Evolutionary conservation across 1,139 yeast genomes (phyloP).

Genomic region (Yarrowia galli): DNA sequence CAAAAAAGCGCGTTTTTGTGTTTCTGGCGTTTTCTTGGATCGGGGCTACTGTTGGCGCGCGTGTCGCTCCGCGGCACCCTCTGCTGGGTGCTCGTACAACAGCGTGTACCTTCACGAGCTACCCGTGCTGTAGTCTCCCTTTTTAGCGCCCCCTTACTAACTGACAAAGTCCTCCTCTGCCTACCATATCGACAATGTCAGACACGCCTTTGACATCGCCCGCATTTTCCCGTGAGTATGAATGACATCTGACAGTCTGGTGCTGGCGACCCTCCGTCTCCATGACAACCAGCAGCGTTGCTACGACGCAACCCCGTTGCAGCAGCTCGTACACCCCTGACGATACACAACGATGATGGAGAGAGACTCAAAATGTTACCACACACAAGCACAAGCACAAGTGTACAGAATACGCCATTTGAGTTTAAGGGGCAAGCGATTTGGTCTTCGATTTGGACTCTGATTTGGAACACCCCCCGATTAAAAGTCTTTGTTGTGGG

Average conservation of each 20-base stretch:
- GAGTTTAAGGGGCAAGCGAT: constrained; percentile 32
- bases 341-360: not conserved
- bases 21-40: not conserved
- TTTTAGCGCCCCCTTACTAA: constrained; percentile 4
- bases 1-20: not conserved
- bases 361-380: not conserved
- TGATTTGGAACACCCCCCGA: not conserved
- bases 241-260: too few relatives aligned
- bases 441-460: constrained; percentile 11
- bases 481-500: not conserved
- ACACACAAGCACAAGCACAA: too few relatives aligned
- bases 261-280: too few relatives aligned
- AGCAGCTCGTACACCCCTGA: constrained; percentile 7
- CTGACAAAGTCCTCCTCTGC: constrained; percentile 25
- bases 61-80: too few relatives aligned
- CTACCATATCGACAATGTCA: constrained; percentile 23
- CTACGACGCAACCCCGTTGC: not conserved
- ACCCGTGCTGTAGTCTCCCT: constrained; percentile 1
- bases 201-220: constrained; percentile 24
- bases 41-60: not conserved
- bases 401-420: too few relatives aligned
- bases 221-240: constrained; percentile 21
- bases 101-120: constrained; percentile 13
- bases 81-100: not conserved
- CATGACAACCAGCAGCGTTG: not conserved